Conservation (phyloP, 176 grass and related monocot species). For the Carex cristatella region DNA sequence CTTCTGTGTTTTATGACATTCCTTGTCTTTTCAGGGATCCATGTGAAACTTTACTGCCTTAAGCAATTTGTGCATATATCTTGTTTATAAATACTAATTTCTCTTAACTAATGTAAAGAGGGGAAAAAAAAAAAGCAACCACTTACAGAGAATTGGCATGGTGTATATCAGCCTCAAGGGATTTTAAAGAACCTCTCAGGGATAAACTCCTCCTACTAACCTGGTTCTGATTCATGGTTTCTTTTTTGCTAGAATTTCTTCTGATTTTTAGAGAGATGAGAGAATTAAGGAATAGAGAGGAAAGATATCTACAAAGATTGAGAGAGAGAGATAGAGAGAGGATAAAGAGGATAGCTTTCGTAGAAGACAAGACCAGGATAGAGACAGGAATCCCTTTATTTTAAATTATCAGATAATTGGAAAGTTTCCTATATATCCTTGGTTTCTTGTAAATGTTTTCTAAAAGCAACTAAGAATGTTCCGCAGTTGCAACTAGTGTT, state of each 20-base stretch:
- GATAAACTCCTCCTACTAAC: conserved; percentile 39
- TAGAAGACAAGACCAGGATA: conserved; percentile 8
- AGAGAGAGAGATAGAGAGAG: conserved; percentile 6
- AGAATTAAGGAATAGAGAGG: neutral
- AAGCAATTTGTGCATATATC: neutral
- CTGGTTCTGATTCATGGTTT: conserved; percentile 25
- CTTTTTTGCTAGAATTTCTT: neutral
- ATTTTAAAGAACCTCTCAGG: conserved; percentile 67
- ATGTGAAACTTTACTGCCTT: neutral
- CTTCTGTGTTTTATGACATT: neutral
- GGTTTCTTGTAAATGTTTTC: neutral
- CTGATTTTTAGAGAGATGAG: neutral
- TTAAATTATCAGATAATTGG: neutral
- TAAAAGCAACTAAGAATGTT: neutral
- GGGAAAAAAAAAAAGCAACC: neutral
- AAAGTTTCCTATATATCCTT: neutral
- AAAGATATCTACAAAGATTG: neutral
- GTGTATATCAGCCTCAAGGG: conserved; percentile 69
- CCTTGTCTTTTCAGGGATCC: neutral
- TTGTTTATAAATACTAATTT: neutral
- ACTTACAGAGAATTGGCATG: conserved; percentile 77
- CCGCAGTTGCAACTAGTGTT: neutral
- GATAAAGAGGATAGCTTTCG: conserved; percentile 14
- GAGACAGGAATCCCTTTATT: neutral
- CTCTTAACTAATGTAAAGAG: neutral